phyloP scores from a whole-genome alignment of 805 yeast genomes.

The Myxozyma lipomycoides region DNA sequence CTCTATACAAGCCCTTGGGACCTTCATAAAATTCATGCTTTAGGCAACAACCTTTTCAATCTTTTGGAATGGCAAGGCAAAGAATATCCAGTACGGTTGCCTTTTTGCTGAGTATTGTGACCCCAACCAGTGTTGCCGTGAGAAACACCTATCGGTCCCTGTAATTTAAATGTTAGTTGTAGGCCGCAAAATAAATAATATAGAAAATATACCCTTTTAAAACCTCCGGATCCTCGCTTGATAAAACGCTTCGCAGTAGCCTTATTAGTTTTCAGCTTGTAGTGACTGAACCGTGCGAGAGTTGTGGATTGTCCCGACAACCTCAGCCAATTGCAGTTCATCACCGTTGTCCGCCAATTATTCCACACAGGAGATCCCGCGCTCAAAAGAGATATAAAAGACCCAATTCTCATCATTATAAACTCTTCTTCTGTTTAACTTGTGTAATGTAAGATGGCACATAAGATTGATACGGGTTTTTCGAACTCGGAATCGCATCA shows the following conservation, averaged over 20 bases:
- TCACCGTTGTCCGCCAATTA: too few species aligned
- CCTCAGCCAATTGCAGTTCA: background rate
- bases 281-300: slow-evolving; percentile 3
- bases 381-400: too few species aligned
- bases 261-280: slow-evolving; percentile 27
- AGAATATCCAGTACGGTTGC: slow-evolving; percentile 11
- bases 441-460: too few species aligned
- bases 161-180: too few species aligned
- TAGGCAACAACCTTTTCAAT: slow-evolving; percentile 13
- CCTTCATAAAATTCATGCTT: slow-evolving; percentile 10
- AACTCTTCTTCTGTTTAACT: too few species aligned
- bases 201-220: slow-evolving; percentile 19
- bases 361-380: too few species aligned
- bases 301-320: background rate
- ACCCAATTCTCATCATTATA: too few species aligned
- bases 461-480: too few species aligned
- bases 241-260: slow-evolving; percentile 25
- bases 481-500: too few species aligned
- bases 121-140: slow-evolving; percentile 28
- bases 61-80: slow-evolving; percentile 18
- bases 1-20: too few species aligned
- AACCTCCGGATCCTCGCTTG: slow-evolving; percentile 22
- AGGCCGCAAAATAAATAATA: too few species aligned
- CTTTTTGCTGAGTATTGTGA: slow-evolving; percentile 2
- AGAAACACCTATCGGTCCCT: slow-evolving; percentile 19